A percentile compares a stretch with the other conserved stretches of the same genome.
Conservation (phyloP, 495 filamentous ascomycete genomes). For the Umbilicaria muhlenbergii region DNA sequence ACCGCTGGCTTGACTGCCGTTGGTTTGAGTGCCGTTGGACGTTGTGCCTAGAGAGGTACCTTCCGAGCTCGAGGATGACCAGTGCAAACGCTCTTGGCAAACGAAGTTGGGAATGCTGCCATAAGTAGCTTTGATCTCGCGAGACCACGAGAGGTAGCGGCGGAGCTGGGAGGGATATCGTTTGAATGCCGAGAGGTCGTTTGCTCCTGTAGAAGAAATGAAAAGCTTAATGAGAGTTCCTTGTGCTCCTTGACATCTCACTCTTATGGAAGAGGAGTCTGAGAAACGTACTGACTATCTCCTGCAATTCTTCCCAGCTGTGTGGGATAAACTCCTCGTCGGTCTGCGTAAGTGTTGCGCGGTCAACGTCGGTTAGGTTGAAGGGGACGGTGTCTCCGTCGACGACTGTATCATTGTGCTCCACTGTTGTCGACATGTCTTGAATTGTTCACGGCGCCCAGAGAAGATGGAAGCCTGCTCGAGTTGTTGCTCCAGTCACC, state of each 20-base stretch:
- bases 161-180: slow-evolving; percentile 64
- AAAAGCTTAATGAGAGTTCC: too few species aligned
- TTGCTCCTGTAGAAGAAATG: slow-evolving; percentile 29
- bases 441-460: too few species aligned
- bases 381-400: slow-evolving; percentile 25
- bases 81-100: slow-evolving; percentile 50
- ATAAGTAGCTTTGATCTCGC: slow-evolving; percentile 49
- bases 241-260: too few species aligned
- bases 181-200: slow-evolving; percentile 58
- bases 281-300: slow-evolving; percentile 43
- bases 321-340: slow-evolving; percentile 55
- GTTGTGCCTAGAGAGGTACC: too few species aligned
- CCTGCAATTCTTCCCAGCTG: slow-evolving; percentile 51
- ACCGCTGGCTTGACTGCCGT: too few species aligned
- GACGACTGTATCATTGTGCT: too few species aligned
- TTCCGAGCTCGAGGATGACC: slow-evolving; percentile 21
- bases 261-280: background rate
- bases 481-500: too few species aligned
- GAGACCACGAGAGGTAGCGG: slow-evolving; percentile 65
- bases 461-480: too few species aligned
- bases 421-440: too few species aligned
- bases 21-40: too few species aligned
- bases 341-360: slow-evolving; percentile 45
- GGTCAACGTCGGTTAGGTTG: slow-evolving; percentile 49
- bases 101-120: slow-evolving; percentile 64